Base-by-base conservation (phyloP, 306 rosid species). In the Pyrus pyrifolia region DNA sequence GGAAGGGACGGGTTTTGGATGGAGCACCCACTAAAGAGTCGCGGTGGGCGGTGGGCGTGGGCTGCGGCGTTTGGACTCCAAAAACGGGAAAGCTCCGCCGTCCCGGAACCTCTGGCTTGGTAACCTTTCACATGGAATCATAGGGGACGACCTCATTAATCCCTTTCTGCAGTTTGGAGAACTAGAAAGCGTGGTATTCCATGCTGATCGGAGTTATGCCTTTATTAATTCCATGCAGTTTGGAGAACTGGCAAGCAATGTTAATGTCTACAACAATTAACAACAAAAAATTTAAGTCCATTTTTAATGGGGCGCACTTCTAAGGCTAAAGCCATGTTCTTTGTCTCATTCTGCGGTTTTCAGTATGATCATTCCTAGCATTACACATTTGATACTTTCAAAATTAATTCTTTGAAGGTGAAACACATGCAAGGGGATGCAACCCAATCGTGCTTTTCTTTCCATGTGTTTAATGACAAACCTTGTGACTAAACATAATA, bases 71-170 rank as follows among this genome's bases (percentile, higher is more conserved):
- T 80, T 76, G 60, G 92, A 83, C 22, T 77, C 82, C 18, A 77
- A 79, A 61, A 79, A 81, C 45, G 69, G 63, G 35, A 77, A 67
- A 63, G 74, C 81, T 60, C 98, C 93, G 30, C 96, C 97, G 51
- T 95, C 99, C 30, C 87, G 97, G 31, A 96, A 92, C 76, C 87
- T 95, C 64, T 95, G 99, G 98, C 88, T 92, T 53, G 99, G 99
- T 67, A 92, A 95, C 66, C 86, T 95, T 22, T 42, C 92, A 6
- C 99, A 87, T 77, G 67, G 64, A 30, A 51, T 91, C 52, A 68
- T 74, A 31, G 99, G 91, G 89, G 81, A 84, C 10, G 99, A 92
- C 0, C 90, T 92, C 70, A 79, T 87, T 11, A 88, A 79, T 53
- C 93, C 85, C 81, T 95, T 95, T 78, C 42, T 86, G 44, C 80